These are phyloP conservation scores for Glebionis coronaria DNA, from an alignment of 129 eudicot species.

Conservation along the genomic window DNA sequence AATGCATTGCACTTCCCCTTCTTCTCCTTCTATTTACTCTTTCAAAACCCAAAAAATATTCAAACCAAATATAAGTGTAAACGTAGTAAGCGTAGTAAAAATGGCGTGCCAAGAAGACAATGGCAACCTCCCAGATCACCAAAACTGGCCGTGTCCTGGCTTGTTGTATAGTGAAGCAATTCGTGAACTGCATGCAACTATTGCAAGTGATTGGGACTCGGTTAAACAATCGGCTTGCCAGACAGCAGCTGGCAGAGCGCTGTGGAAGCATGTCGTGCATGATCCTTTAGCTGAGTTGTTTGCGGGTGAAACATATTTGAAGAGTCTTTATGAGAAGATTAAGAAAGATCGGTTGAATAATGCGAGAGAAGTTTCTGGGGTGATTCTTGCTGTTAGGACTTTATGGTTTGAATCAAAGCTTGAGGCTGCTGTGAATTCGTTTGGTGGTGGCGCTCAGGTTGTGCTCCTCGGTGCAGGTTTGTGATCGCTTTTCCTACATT, in stretches of 20 bases:
- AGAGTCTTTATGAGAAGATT: conserved; percentile 78
- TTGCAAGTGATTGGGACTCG: conserved; percentile 80
- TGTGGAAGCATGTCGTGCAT: conserved; percentile 86
- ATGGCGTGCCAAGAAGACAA: conserved; percentile 40
- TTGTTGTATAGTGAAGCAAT: conserved; percentile 41
- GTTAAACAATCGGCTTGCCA: conserved; percentile 79
- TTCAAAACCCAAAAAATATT: conserved; percentile 5
- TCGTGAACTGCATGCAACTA: conserved; percentile 66
- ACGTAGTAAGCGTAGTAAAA: background rate
- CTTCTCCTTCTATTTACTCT: conserved; percentile 35
- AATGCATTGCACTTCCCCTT: conserved; percentile 31
- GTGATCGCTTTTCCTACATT: conserved; percentile 28
- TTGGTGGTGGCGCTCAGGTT: conserved; percentile 78
- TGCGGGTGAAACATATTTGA: conserved; percentile 85
- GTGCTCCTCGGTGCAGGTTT: conserved; percentile 99
- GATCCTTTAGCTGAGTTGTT: conserved; percentile 87
- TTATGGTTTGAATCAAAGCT: conserved; percentile 86
- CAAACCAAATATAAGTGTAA: background rate
- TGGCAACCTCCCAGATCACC: conserved; percentile 47
- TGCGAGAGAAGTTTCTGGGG: conserved; percentile 88
- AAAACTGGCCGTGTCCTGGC: conserved; percentile 67
- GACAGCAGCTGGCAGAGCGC: conserved; percentile 92
- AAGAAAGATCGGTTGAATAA: conserved; percentile 71
- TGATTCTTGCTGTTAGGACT: conserved; percentile 88
- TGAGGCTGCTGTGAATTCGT: conserved; percentile 71